phyloP scores from a whole-genome alignment of 2,329 filamentous ascomycete species.

The Aspergillus nomiae region DNA sequence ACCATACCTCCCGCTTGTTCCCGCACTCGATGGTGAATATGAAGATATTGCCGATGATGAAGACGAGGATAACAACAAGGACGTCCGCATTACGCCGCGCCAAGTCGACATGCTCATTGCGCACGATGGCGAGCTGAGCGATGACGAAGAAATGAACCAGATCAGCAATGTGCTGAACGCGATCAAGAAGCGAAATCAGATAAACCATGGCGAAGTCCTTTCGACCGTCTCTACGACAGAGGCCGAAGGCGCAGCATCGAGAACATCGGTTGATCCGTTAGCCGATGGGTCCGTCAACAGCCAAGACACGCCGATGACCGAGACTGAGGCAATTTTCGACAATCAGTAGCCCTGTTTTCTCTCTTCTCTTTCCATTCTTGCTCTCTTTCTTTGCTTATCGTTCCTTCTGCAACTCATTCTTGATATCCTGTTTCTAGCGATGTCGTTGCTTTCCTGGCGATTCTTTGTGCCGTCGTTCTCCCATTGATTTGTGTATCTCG shows the following conservation, averaged over 20 bases:
- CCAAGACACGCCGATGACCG: constrained; percentile 2
- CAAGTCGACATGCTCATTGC: neutral
- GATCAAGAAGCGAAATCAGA: neutral
- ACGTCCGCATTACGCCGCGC: neutral
- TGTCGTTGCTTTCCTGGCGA: neutral
- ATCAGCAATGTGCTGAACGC: neutral
- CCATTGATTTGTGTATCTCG: neutral
- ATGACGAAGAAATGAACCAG: neutral
- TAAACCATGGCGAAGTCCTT: neutral
- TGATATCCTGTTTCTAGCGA: neutral
- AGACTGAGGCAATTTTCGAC: neutral
- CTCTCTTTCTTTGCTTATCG: neutral
- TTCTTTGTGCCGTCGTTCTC: neutral
- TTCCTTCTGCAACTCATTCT: neutral
- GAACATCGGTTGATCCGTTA: neutral
- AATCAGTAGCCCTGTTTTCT: neutral
- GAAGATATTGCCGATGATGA: neutral
- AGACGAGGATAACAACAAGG: neutral
- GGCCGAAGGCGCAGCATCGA: neutral
- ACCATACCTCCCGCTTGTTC: neutral
- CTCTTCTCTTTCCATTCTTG: neutral
- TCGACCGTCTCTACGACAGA: neutral
- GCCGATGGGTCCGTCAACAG: neutral
- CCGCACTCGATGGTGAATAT: neutral
- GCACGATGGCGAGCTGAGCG: neutral